Evolutionary conservation across 768 basidiomycete genomes (phyloP), one percentile per base, ranked within the genome.

Genomic region (Hortiboletus flavorubellus): DNA sequence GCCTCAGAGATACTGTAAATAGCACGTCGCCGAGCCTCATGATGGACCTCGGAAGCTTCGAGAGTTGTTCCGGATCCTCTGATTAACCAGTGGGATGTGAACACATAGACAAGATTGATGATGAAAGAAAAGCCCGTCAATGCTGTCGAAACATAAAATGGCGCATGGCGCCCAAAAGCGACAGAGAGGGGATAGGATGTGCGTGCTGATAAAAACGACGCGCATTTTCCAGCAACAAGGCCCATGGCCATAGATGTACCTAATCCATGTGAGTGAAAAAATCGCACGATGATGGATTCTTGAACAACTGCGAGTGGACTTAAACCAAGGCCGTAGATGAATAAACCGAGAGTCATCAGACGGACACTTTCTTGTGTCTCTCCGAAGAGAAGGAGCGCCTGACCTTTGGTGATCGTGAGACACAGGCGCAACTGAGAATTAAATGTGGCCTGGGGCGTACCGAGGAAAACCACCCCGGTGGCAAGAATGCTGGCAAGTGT

Each of bases 221-320:
- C 81, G 10, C 79, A 82, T 68, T 92, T 93, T 35, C 91, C 91
- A 4, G 83, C 86, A 23, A 93, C 79, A 15, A 93, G 84, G 21
- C 91, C 91, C n/a, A 92, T 76, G 0, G 89, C 89, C 73, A 93
- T 82, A 2, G 87, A 87, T 8, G 86, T 75, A 2, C 87, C 91
- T 1, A 92, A 75, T 2, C 87, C 87, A 65, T 85, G 87, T 0
- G 84, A 80, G 58, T 80, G 82, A 75, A 91, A 92, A 73, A 89
- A 89, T 26, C 86, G 85, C 41, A 91, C 86, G 49, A 93, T 89
- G 59, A 91, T 91, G 7, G 86, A 86, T 68, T 93, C 91, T 72
- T 89, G 91, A 2, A 88, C 84, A 8, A 93, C 91, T 1, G 89
- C 84, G 7, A 93, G 74, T 1, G 91, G 91, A 60, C 87, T 86